Conservation (phyloP, 306 rosid species). For the Pterocarpus santalinus region DNA sequence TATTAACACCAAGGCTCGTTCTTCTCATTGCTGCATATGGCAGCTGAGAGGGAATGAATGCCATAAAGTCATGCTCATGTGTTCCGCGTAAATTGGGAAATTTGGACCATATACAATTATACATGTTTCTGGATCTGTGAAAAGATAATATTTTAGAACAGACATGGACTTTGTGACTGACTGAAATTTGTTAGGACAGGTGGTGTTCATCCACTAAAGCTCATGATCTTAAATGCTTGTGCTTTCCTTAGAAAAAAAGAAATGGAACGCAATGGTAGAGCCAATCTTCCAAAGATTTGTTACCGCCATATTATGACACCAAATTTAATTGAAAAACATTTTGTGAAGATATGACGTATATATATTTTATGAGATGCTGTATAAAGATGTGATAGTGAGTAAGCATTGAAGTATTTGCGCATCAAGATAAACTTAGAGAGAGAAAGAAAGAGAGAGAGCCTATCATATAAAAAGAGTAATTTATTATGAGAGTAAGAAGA, state of each 20-base stretch:
- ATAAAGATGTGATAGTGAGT: too few species aligned
- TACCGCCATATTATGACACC: background rate
- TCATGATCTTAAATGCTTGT: constrained; percentile 24
- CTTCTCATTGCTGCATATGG: background rate
- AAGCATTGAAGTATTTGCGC: too few species aligned
- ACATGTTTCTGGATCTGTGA: background rate
- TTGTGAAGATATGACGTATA: too few species aligned
- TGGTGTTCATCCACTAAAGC: background rate
- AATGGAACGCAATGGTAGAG: background rate
- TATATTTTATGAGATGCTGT: too few species aligned
- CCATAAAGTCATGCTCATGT: background rate
- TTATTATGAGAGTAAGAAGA: too few species aligned
- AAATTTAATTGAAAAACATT: background rate
- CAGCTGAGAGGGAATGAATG: background rate
- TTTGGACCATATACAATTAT: background rate
- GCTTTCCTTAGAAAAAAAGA: constrained; percentile 8
- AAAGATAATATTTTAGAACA: background rate
- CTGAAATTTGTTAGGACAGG: background rate
- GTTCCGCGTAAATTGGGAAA: background rate
- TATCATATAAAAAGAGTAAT: too few species aligned
- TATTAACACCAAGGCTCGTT: background rate
- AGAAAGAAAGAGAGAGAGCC: too few species aligned
- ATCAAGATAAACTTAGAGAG: too few species aligned
- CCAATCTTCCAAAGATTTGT: background rate
- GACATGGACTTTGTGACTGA: background rate